phyloP scores from a whole-genome alignment of 176 grass and related monocot genomes.

The Zizania latifolia region DNA sequence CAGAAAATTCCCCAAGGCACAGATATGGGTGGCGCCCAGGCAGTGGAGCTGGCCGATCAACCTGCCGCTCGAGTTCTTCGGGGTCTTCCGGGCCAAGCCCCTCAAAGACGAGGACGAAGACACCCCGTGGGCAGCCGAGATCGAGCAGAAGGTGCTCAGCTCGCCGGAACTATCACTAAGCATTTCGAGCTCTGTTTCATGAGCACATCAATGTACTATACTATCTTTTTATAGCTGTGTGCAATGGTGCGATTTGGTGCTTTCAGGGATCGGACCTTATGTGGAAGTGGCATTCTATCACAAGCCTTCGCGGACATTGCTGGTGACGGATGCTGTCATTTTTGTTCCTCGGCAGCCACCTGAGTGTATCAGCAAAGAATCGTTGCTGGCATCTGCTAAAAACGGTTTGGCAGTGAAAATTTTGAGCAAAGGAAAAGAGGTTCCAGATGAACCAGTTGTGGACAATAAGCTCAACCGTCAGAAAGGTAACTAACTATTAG shows the following conservation, averaged over 20 bases:
- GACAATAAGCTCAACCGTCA: slow-evolving; percentile 69
- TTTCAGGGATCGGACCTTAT: slow-evolving; percentile 92
- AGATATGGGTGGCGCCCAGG: slow-evolving; percentile 85
- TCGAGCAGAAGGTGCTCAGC: slow-evolving; percentile 93
- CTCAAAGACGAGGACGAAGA: slow-evolving; percentile 65
- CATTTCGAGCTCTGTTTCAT: neutral
- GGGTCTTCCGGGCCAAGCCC: slow-evolving; percentile 73
- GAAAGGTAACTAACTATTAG: slow-evolving; percentile 45
- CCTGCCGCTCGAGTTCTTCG: slow-evolving; percentile 93
- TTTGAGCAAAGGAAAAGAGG: slow-evolving; percentile 89
- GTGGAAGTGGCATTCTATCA: slow-evolving; percentile 94
- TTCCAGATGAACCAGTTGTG: slow-evolving; percentile 69
- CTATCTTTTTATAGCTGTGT: neutral
- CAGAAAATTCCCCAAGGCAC: slow-evolving; percentile 81
- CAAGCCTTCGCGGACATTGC: slow-evolving; percentile 62
- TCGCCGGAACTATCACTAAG: slow-evolving; percentile 57
- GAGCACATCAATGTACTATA: neutral
- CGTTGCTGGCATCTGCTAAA: slow-evolving; percentile 71
- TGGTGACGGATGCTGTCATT: slow-evolving; percentile 90
- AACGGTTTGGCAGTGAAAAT: slow-evolving; percentile 93
- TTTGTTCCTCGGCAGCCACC: slow-evolving; percentile 79
- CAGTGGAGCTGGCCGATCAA: slow-evolving; percentile 99
- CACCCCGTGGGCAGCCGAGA: slow-evolving; percentile 81
- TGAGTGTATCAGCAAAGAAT: slow-evolving; percentile 85
- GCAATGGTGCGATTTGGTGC: slow-evolving; percentile 1